Evolutionary conservation across 805 yeast species (phyloP).

Genomic region (Pichia scutulata): DNA sequence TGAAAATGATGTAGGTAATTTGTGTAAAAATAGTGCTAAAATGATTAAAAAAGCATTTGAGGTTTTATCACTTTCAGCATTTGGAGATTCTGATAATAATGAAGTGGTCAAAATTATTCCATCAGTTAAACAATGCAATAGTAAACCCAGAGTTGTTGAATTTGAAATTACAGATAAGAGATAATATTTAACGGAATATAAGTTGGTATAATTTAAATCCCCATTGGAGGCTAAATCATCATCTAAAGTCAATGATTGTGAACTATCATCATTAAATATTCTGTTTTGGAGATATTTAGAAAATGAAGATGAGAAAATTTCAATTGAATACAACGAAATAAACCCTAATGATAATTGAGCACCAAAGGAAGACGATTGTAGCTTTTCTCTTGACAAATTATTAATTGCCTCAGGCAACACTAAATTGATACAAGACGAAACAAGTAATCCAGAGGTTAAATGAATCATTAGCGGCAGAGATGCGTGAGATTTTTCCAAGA

Average conservation of each 20-base stretch:
- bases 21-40: conserved; percentile 58
- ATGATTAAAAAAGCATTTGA: conserved; percentile 35
- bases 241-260: neutral
- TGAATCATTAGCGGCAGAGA: conserved; percentile 1
- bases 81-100: conserved; percentile 22
- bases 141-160: conserved; percentile 51
- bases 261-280: neutral
- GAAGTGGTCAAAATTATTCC: conserved; percentile 64
- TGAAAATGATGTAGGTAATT: conserved; percentile 70
- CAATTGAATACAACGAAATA: conserved; percentile 6
- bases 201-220: neutral
- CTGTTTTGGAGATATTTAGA: neutral
- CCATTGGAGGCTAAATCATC: neutral
- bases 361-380: conserved; percentile 4
- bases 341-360: conserved; percentile 11
- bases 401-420: conserved; percentile 11
- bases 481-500: neutral
- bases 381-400: neutral
- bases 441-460: conserved; percentile 11
- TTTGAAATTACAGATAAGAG: conserved; percentile 29
- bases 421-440: conserved; percentile 9
- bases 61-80: conserved; percentile 18
- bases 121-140: conserved; percentile 63
- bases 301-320: conserved; percentile 1
- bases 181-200: neutral